Conservation (phyloP, 2,329 filamentous ascomycete genomes). For the Pseudonectria foliicola region DNA sequence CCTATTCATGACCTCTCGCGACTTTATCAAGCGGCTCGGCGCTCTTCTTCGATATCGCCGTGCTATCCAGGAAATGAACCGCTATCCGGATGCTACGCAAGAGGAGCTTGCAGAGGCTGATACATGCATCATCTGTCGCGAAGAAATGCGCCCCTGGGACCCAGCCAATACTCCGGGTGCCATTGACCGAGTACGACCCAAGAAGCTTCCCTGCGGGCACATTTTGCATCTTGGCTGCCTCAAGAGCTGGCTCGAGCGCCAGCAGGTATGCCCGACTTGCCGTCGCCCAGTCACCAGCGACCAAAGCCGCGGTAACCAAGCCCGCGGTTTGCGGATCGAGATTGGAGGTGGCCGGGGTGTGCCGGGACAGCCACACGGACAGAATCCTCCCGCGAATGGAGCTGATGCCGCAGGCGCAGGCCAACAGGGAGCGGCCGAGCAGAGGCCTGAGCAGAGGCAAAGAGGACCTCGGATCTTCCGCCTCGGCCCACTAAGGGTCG, state of each 20-base stretch:
- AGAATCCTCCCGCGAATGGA: conserved; percentile 15
- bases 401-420: conserved; percentile 9
- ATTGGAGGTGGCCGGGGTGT: conserved; percentile 17
- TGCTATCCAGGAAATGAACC: conserved; percentile 90
- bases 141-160: conserved; percentile 85
- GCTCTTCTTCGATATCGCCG: conserved; percentile 86
- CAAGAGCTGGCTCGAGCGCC: conserved; percentile 92
- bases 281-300: conserved; percentile 60
- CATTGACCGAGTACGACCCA: conserved; percentile 79
- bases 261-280: conserved; percentile 95
- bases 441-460: conserved; percentile 13
- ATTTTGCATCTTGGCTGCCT: conserved; percentile 92
- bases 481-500: conserved; percentile 67
- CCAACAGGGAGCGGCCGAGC: conserved; percentile 18
- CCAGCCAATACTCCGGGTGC: conserved; percentile 51
- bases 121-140: conserved; percentile 95
- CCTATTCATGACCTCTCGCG: conserved; percentile 86
- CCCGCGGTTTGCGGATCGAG: conserved; percentile 25
- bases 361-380: conserved; percentile 10
- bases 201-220: conserved; percentile 94
- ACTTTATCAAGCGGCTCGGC: conserved; percentile 82
- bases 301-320: conserved; percentile 20
- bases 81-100: conserved; percentile 81
- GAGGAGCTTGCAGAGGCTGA: conserved; percentile 82
- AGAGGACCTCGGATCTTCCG: conserved; percentile 57